Conservation (phyloP, 1,284 basidiomycete genomes). For the Wallemia mellicola region DNA sequence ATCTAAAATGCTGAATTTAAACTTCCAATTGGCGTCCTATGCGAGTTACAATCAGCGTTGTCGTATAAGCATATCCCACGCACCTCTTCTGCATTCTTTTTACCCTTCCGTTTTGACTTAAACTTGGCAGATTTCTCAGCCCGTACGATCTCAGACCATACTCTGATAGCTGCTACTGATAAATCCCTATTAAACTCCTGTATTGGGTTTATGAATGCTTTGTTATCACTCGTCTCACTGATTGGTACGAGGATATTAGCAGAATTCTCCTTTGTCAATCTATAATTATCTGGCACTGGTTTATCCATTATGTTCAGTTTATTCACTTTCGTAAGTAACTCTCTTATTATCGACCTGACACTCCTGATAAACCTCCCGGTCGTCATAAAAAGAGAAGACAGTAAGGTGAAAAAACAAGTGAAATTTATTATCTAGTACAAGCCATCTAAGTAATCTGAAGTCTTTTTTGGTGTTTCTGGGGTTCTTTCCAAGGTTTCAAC, state of each 20-base stretch:
- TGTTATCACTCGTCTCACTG: slow-evolving; percentile 21
- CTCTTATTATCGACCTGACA: too few relatives aligned
- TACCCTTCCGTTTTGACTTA: slow-evolving; percentile 18
- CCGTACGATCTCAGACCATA: slow-evolving; percentile 50
- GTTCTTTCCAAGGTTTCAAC: background rate
- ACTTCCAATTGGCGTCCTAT: too few relatives aligned
- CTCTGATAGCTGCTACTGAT: slow-evolving; percentile 58
- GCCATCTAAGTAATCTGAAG: background rate
- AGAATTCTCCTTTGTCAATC: slow-evolving; percentile 31
- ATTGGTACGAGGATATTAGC: slow-evolving; percentile 47
- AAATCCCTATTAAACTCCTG: slow-evolving; percentile 96
- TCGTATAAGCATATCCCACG: too few relatives aligned
- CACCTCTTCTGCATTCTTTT: slow-evolving; percentile 12
- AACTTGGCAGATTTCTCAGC: slow-evolving; percentile 32
- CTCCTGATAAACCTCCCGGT: too few relatives aligned
- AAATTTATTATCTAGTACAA: background rate
- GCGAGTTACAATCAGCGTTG: too few relatives aligned
- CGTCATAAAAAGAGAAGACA: background rate
- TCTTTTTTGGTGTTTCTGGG: background rate
- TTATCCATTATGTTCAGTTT: too few relatives aligned
- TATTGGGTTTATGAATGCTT: slow-evolving; percentile 84
- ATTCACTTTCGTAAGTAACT: too few relatives aligned
- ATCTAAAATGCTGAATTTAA: slow-evolving; percentile 61
- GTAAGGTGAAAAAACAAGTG: background rate
- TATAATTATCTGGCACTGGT: background rate